Percentiles rank a stretch among this genome's conserved stretches.
Conservation (phyloP, 2,329 filamentous ascomycete species). For the Penicillium sp. region DNA sequence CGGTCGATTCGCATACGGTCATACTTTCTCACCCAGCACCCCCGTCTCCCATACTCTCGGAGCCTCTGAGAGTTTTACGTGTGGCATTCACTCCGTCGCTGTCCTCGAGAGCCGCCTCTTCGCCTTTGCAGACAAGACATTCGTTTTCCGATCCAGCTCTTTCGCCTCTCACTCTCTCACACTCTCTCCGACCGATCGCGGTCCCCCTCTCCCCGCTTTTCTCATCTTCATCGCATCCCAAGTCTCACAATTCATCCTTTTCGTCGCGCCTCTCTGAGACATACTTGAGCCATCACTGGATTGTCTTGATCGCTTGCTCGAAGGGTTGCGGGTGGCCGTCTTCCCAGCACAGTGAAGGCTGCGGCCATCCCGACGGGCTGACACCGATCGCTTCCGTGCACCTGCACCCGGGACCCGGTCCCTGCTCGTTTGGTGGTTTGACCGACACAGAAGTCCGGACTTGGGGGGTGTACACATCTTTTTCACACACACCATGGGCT, state of each 20-base stretch:
- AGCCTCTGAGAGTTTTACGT: not conserved
- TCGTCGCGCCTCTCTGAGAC: conserved; percentile 1
- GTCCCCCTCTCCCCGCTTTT: conserved; percentile 2
- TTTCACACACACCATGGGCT: conserved; percentile 60
- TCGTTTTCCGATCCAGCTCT: too few relatives aligned
- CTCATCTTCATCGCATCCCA: conserved; percentile 3
- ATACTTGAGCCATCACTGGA: not conserved
- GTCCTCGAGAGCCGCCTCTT: not conserved
- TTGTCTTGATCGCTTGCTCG: not conserved
- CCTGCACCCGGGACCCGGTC: conserved; percentile 15
- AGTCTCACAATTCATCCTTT: conserved; percentile 1
- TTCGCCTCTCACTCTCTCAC: conserved; percentile 1
- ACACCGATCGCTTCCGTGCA: conserved; percentile 22
- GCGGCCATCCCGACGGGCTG: conserved; percentile 20
- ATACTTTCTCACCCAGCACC: not conserved
- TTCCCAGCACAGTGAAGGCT: conserved; percentile 13
- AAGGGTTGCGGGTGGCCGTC: conserved; percentile 14
- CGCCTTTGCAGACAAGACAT: not conserved
- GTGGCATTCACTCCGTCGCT: not conserved
- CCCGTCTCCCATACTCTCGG: not conserved
- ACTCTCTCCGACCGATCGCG: conserved; percentile 1
- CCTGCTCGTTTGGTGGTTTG: conserved; percentile 19
- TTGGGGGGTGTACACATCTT: not conserved
- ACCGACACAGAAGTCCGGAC: not conserved
- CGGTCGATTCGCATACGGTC: not conserved